phyloP scores from a whole-genome alignment of 192 early-diverging fungal species.

The Coemansia nantahalensis region DNA sequence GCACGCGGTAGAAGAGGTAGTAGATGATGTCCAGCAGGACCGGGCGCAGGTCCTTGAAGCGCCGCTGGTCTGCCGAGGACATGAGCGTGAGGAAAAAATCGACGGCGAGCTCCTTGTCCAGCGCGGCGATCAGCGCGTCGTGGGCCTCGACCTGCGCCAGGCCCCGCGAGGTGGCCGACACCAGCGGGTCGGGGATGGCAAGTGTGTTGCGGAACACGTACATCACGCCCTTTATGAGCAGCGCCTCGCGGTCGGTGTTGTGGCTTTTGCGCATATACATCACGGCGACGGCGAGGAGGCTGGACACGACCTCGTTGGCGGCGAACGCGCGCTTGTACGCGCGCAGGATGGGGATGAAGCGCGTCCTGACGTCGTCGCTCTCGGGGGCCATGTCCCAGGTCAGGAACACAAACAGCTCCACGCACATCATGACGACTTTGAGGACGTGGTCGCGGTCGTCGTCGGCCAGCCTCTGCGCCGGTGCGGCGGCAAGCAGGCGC shows the following conservation, averaged over 20 bases:
- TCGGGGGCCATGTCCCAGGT: constrained; percentile 78
- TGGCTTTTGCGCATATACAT: constrained; percentile 24
- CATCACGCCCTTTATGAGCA: constrained; percentile 58
- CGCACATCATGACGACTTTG: constrained; percentile 47
- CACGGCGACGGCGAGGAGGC: constrained; percentile 29
- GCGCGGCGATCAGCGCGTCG: constrained; percentile 56
- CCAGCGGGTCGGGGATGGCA: constrained; percentile 71
- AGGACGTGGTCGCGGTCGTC: constrained; percentile 20
- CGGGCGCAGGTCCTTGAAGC: constrained; percentile 48
- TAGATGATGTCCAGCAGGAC: constrained; percentile 49
- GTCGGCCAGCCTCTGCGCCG: constrained; percentile 10
- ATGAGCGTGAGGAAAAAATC: constrained; percentile 71
- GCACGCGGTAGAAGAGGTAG: constrained; percentile 47
- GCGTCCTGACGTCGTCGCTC: constrained; percentile 33
- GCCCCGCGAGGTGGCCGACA: constrained; percentile 54
- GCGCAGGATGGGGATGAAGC: constrained; percentile 56
- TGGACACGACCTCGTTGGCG: constrained; percentile 16
- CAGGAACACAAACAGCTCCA: constrained; percentile 84
- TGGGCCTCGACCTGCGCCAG: constrained; percentile 65
- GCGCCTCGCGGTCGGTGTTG: constrained; percentile 24
- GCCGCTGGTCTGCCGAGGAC: constrained; percentile 58
- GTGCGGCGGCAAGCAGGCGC: constrained; percentile 7
- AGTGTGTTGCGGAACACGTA: constrained; percentile 78
- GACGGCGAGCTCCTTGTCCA: constrained; percentile 62
- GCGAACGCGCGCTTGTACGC: constrained; percentile 76